phyloP scores from a whole-genome alignment of 495 filamentous ascomycete species.

The Podospora comata region DNA sequence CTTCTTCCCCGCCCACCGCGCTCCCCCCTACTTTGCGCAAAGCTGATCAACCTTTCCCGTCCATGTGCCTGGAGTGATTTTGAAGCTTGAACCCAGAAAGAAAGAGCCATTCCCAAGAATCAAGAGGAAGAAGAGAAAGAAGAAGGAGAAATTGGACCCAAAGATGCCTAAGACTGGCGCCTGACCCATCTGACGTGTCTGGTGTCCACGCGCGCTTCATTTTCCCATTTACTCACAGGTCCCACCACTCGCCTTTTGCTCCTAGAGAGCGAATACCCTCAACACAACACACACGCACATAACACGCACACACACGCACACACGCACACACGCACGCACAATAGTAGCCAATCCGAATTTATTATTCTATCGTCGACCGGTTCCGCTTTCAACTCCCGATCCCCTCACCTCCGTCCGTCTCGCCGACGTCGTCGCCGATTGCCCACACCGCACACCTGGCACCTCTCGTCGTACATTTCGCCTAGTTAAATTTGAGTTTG shows the following conservation, averaged over 20 bases:
- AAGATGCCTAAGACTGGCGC: conserved; percentile 26
- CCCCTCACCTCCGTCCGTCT: background rate
- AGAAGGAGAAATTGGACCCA: conserved; percentile 6
- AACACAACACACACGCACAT: background rate
- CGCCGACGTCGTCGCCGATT: background rate
- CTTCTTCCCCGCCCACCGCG: conserved; percentile 10
- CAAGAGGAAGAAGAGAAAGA: conserved; percentile 16
- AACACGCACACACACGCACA: background rate
- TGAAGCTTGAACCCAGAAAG: no score
- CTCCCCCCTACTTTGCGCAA: conserved; percentile 1
- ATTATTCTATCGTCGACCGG: conserved; percentile 22
- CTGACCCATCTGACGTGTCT: conserved; percentile 22
- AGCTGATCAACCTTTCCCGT: conserved; percentile 13
- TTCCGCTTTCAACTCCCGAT: conserved; percentile 16
- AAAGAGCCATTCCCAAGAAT: background rate
- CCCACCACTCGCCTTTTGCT: background rate
- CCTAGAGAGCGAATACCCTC: conserved; percentile 6
- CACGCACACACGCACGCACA: background rate
- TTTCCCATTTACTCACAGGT: background rate
- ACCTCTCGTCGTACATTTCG: background rate
- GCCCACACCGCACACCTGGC: background rate
- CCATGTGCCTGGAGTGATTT: conserved; percentile 17
- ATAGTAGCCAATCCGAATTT: background rate
- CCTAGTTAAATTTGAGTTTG: conserved; percentile 22
- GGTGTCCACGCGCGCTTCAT: conserved; percentile 21